These are phyloP conservation scores for Daldinia decipiens DNA, from an alignment of 495 filamentous ascomycete species.

Conservation along the genomic window DNA sequence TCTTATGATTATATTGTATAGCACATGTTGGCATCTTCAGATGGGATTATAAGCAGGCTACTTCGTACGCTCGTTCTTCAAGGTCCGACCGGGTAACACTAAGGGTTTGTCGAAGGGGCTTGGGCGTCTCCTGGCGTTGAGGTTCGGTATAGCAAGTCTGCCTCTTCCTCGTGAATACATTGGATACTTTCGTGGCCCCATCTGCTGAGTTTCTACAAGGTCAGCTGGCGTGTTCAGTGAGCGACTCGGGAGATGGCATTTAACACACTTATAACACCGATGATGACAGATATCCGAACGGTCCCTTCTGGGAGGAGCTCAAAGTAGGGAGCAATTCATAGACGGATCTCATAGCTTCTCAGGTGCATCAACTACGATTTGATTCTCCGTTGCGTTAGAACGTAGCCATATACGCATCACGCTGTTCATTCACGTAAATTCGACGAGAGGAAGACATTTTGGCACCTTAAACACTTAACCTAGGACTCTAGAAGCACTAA, in stretches of 20 bases:
- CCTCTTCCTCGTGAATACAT: background rate
- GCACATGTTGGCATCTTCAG: background rate
- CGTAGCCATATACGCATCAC: background rate
- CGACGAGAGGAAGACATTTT: conserved; percentile 3
- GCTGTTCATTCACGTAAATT: conserved; percentile 6
- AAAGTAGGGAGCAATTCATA: background rate
- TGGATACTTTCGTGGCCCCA: background rate
- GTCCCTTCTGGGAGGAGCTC: background rate
- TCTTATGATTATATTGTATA: background rate
- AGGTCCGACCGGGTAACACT: background rate
- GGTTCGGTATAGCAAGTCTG: background rate
- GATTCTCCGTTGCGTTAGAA: conserved; percentile 2
- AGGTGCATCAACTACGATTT: background rate
- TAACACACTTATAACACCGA: background rate
- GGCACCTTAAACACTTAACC: background rate
- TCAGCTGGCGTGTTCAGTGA: background rate
- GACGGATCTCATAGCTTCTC: background rate
- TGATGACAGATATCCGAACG: background rate
- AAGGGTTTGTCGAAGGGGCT: background rate
- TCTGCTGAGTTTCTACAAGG: background rate
- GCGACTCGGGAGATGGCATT: background rate
- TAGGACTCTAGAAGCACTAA: conserved; percentile 8
- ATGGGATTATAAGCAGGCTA: background rate
- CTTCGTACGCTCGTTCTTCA: conserved; percentile 2
- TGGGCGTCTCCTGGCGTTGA: background rate